Evolutionary conservation across 345 rosid species (phyloP), one percentile per base, ranked within the genome.

Genomic region (Ceriops decandra): DNA sequence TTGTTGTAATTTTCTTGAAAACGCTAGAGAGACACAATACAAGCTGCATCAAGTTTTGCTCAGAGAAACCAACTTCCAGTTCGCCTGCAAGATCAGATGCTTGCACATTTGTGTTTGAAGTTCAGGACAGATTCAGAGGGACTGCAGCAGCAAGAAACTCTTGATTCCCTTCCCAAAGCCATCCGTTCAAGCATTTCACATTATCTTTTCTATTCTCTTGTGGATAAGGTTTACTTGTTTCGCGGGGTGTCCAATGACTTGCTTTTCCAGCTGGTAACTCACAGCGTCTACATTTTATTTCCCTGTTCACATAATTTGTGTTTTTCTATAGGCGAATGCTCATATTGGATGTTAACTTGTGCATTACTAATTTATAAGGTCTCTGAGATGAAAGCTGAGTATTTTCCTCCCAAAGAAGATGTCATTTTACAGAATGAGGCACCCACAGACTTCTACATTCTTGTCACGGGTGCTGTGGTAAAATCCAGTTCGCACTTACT

Each of bases 331-430:
- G 19, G 19, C 56, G 22, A 32, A 16, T 42, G 27, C 26, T 47
- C 6, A 59, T 21, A 21, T 59, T 1, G 47, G 49, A 66, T 30
- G 9, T 36, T 70, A 28, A 31, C 49, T 66, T 52, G 31, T 70
- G 31, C 47, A 1, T n/a, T n/a, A 24, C 53, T 30, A 69, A 63
- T 28, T 28, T 46, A 22, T 49, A 66, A 76, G 80, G 80, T 76
- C 16, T 76, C 80, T 28, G 76, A 76, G 69, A 76, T 76, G 80
- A 68, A 76, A 72, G 80, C 80, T 6, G 80, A 76, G 62, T 76
- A 72, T 57, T 76, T 72, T 32, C 76, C 80, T 46, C 80, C 80
- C 26, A 76, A 72, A 42, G 76, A 72, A 36, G 80, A 76, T 31
- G 76, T 76, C 57, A 76, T 76, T 60, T 42, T 76, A 66, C 80